Conservation (phyloP, 2,329 filamentous ascomycete genomes). For the Oidium heveae region DNA sequence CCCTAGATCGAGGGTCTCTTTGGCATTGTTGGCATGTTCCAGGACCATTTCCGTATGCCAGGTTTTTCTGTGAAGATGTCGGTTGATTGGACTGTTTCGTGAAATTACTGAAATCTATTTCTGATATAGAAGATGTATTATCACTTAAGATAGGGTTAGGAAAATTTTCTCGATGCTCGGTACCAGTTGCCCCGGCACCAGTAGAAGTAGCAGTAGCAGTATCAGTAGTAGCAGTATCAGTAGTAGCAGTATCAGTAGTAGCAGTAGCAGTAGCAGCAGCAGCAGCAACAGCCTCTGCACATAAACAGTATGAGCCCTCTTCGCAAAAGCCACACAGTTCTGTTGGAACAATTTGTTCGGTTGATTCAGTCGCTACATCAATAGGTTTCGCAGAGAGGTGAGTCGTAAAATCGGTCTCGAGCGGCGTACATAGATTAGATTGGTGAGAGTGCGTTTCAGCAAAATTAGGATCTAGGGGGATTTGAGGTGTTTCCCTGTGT, state of each 20-base stretch:
- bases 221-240: no score
- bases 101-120: slow-evolving; percentile 22
- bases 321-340: slow-evolving; percentile 66
- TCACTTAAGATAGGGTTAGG: slow-evolving; percentile 19
- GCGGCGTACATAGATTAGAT: slow-evolving; percentile 19
- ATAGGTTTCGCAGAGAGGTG: slow-evolving; percentile 26
- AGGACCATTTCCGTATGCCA: slow-evolving; percentile 30
- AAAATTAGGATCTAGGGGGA: slow-evolving; percentile 6
- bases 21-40: slow-evolving; percentile 60
- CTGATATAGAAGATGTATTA: slow-evolving; percentile 25
- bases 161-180: slow-evolving; percentile 7
- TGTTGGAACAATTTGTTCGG: slow-evolving; percentile 12
- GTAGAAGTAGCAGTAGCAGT: no score
- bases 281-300: slow-evolving; percentile 32
- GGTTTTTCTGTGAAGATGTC: slow-evolving; percentile 1
- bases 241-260: no score
- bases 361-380: slow-evolving; percentile 5
- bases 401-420: slow-evolving; percentile 52
- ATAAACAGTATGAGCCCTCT: slow-evolving; percentile 61
- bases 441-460: slow-evolving; percentile 30
- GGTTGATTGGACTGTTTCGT: background rate
- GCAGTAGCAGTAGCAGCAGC: slow-evolving; percentile 8
- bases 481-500: slow-evolving; percentile 13
- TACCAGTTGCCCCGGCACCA: slow-evolving; percentile 6
- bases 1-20: slow-evolving; percentile 50